phyloP scores from a whole-genome alignment of 768 basidiomycete genomes.

The Kwoniella bestiolae region DNA sequence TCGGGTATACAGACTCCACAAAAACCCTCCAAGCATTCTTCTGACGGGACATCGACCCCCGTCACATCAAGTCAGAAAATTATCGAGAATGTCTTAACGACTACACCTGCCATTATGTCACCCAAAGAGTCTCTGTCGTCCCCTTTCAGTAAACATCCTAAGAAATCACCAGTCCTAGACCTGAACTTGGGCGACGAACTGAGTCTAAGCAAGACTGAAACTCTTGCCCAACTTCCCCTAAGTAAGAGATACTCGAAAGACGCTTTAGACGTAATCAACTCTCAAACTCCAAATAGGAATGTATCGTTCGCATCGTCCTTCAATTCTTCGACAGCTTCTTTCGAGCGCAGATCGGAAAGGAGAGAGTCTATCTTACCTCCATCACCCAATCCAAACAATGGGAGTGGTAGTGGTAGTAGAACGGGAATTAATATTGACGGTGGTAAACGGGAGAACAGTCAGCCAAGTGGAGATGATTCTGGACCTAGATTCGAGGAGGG shows the following conservation, averaged over 20 bases:
- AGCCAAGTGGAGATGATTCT: slow-evolving; percentile 42
- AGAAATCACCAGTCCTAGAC: slow-evolving; percentile 3
- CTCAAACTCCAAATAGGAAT: slow-evolving; percentile 3
- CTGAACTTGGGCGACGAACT: slow-evolving; percentile 5
- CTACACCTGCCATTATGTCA: slow-evolving; percentile 6
- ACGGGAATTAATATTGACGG: neutral
- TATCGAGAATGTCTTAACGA: neutral
- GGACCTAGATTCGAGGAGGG: slow-evolving; percentile 46
- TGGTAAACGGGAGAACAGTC: neutral
- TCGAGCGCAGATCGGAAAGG: neutral
- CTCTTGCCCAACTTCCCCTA: neutral
- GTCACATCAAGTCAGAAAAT: neutral
- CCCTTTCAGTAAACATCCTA: neutral
- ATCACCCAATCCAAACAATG: neutral
- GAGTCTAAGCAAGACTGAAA: neutral
- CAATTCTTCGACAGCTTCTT: neutral
- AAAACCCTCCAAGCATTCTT: neutral
- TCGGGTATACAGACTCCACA: neutral
- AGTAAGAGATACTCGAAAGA: neutral
- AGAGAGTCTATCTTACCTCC: slow-evolving; percentile 6
- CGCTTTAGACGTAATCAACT: neutral
- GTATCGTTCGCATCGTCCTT: slow-evolving; percentile 12
- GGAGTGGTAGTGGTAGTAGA: neutral
- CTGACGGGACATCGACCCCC: neutral
- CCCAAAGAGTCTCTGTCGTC: neutral